phyloP scores from a whole-genome alignment of 139 green algal genomes.

The Chlorella sp. region DNA sequence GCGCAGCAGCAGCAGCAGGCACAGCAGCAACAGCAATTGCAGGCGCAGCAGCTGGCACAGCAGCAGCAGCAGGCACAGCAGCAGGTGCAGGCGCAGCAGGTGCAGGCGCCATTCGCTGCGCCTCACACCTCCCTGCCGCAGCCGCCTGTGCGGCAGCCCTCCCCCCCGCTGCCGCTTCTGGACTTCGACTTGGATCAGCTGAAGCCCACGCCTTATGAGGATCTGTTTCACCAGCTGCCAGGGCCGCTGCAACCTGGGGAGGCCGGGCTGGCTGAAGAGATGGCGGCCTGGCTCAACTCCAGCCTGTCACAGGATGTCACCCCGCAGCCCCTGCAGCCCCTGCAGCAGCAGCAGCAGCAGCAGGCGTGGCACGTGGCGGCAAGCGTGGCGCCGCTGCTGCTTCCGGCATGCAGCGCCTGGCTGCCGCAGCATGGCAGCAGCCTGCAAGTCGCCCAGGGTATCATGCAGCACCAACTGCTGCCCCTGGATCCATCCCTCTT shows the following conservation, averaged over 20 bases:
- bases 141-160: not conserved
- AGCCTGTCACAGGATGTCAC: constrained; percentile 2
- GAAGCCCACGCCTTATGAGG: not conserved
- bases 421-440: not conserved
- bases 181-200: constrained; percentile 17
- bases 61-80: not conserved
- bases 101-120: no score
- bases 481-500: not conserved
- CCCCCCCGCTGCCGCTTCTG: constrained; percentile 23
- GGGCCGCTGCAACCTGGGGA: not conserved
- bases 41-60: not conserved
- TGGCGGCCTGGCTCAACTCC: constrained; percentile 16
- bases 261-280: constrained; percentile 19
- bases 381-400: not conserved
- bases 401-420: not conserved
- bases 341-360: constrained; percentile 12
- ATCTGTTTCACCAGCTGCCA: not conserved
- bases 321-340: no score
- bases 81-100: not conserved
- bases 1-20: not conserved
- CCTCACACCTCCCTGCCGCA: not conserved
- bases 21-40: no score
- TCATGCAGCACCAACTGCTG: constrained; percentile 12
- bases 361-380: not conserved
- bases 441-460: not conserved